Conservation (phyloP, 805 yeast genomes). For the Myxozyma neotropica region DNA sequence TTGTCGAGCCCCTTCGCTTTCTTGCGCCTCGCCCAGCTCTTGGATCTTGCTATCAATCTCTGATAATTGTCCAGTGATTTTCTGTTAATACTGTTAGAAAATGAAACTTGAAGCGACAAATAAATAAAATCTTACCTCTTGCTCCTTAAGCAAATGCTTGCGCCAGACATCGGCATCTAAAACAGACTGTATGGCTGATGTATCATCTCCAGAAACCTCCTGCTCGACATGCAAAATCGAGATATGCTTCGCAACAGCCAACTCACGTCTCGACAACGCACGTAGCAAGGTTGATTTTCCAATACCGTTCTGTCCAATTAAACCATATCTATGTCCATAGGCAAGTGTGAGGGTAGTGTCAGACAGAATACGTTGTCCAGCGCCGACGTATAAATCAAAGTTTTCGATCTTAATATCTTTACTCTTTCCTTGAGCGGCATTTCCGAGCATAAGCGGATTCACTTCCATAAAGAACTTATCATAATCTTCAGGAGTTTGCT, state of each 20-base stretch:
- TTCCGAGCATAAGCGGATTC: conserved; percentile 89
- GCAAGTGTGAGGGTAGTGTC: conserved; percentile 86
- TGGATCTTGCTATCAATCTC: conserved; percentile 72
- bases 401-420: conserved; percentile 93
- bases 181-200: conserved; percentile 89
- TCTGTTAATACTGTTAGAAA: background rate
- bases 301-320: conserved; percentile 98
- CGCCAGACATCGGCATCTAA: conserved; percentile 99
- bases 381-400: conserved; percentile 93
- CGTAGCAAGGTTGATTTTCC: conserved; percentile 94
- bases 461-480: conserved; percentile 94
- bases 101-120: background rate
- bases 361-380: conserved; percentile 87
- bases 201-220: conserved; percentile 93
- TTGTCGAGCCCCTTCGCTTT: conserved; percentile 57
- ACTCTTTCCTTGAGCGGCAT: conserved; percentile 61
- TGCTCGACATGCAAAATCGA: conserved; percentile 97
- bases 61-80: conserved; percentile 62
- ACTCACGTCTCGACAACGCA: conserved; percentile 91
- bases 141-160: conserved; percentile 80
- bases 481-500: conserved; percentile 64
- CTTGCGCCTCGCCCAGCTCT: conserved; percentile 47
- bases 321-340: conserved; percentile 92
- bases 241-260: conserved; percentile 91
- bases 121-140: conserved; percentile 41